A percentile compares a stretch with the other conserved stretches of the same genome.
These are phyloP conservation scores for Themeda triandra DNA, from an alignment of 176 grass and related monocot species.

Conservation along the genomic window DNA sequence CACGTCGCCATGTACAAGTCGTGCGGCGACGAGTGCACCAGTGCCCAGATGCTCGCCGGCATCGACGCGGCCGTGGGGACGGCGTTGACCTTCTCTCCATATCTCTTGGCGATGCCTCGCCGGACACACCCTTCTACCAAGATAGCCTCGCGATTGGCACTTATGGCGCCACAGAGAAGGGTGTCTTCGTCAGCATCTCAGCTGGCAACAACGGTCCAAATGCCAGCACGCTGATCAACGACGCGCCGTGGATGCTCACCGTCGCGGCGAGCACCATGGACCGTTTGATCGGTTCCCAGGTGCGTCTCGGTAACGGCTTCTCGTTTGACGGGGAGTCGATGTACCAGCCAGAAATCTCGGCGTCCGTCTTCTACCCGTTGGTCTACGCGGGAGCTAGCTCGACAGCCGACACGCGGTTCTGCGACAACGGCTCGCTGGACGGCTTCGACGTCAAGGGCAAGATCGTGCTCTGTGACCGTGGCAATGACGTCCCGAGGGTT, in stretches of 20 bases:
- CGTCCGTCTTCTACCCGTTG: neutral
- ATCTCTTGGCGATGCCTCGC: neutral
- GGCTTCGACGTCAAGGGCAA: constrained; percentile 43
- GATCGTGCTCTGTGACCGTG: constrained; percentile 45
- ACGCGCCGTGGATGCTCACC: neutral
- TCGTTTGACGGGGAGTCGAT: neutral
- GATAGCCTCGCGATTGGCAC: neutral
- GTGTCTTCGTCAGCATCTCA: neutral
- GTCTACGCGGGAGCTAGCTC: neutral
- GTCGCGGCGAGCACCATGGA: neutral
- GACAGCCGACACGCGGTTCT: neutral
- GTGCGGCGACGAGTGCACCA: neutral
- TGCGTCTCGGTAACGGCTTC: neutral
- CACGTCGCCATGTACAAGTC: neutral
- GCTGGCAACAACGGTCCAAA: neutral
- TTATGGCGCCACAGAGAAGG: neutral
- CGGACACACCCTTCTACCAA: neutral
- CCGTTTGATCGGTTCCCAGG: neutral
- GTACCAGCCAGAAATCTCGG: neutral
- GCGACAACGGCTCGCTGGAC: constrained; percentile 18
- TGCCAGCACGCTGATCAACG: neutral
- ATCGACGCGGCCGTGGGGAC: constrained; percentile 37
- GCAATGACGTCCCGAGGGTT: neutral
- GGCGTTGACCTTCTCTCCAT: constrained; percentile 39
- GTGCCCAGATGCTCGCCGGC: neutral